Evolutionary conservation across 2,329 filamentous ascomycete species (phyloP), one percentile per base, ranked within the genome.

Genomic region (Fusarium redolens): DNA sequence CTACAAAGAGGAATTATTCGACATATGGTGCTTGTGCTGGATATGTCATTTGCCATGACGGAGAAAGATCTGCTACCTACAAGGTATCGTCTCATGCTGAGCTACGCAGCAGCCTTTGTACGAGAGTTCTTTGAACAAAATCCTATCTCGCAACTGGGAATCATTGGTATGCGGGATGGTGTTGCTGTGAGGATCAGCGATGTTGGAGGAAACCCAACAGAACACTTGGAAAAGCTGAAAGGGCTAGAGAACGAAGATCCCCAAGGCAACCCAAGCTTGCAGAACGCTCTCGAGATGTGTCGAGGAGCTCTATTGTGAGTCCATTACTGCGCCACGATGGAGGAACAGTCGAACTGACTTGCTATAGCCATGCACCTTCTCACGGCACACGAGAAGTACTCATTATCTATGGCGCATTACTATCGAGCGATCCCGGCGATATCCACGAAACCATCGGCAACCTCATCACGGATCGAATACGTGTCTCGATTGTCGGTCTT

Each of bases 101-200:
- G 91, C 72, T 97, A 95, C 82, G 92, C 95, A 20, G 90, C 92
- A 72, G 92, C 95, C 64, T 99, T 98, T 82, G 92, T 98, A 54
- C 89, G 92, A 66, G 96, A 98, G 81, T 99, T 94, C 83, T 99
- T 98, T 80, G 96, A 98, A 83, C 96, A 99, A 83, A 99, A 99
- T 78, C 96, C 96, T 15, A 98, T 99, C 74, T 97, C 95, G 14
- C 96, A 99, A 83, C 89, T 99, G 63, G 95, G 93, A 30, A 92
- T 99, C 35, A 86, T 99, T 43, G 96, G 93, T 56, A 97, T 98
- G 93, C 90, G 93, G 69, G 96, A 98, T 80, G 96, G 96, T 20
- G 86, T 98, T 20, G 95, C 95, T 4, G 86, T 97, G 30, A 87
- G 93, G 43, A 89, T 99, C 71, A 96, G 93, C 79, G 94, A 97